Evolutionary conservation across 257 asterid genomes (phyloP).

Genomic region (Solanum dulcamara): DNA sequence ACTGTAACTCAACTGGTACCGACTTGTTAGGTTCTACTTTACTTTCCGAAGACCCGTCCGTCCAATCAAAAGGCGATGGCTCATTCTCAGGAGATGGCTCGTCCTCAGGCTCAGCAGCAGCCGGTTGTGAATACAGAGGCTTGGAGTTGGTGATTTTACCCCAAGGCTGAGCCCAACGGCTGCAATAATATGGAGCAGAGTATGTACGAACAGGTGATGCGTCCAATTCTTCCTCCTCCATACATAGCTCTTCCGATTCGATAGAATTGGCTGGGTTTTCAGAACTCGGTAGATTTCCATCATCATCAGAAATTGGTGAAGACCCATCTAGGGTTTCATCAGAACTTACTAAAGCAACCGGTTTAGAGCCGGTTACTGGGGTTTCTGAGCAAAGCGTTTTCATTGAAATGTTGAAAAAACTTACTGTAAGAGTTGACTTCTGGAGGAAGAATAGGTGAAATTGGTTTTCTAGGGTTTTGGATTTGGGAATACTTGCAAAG

Average conservation of each 20-base stretch:
- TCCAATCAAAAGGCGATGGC: slow-evolving; percentile 5
- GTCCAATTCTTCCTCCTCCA: slow-evolving; percentile 4
- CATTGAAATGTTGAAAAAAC: slow-evolving; percentile 4
- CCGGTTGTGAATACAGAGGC: neutral
- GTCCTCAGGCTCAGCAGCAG: neutral
- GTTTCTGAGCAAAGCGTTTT: neutral
- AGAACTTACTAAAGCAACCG: slow-evolving; percentile 4
- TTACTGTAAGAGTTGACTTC: neutral
- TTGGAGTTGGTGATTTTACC: neutral
- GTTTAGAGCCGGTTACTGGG: neutral
- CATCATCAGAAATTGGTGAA: neutral
- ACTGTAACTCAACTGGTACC: neutral
- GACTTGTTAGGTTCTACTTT: neutral
- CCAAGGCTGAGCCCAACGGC: slow-evolving; percentile 27
- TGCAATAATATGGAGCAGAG: neutral
- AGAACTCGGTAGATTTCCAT: neutral
- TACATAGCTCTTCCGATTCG: slow-evolving; percentile 6
- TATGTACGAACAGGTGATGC: neutral
- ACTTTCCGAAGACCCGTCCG: neutral
- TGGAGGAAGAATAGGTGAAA: neutral
- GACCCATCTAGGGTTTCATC: slow-evolving; percentile 21
- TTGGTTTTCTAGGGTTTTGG: neutral
- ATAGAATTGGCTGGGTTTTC: neutral
- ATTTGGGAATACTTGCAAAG: neutral
- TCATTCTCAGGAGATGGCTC: slow-evolving; percentile 1